Percentiles rank a stretch among this genome's conserved stretches.
Conservation (phyloP, 2,329 filamentous ascomycete genomes). For the Hymenoscyphus salicellus region DNA sequence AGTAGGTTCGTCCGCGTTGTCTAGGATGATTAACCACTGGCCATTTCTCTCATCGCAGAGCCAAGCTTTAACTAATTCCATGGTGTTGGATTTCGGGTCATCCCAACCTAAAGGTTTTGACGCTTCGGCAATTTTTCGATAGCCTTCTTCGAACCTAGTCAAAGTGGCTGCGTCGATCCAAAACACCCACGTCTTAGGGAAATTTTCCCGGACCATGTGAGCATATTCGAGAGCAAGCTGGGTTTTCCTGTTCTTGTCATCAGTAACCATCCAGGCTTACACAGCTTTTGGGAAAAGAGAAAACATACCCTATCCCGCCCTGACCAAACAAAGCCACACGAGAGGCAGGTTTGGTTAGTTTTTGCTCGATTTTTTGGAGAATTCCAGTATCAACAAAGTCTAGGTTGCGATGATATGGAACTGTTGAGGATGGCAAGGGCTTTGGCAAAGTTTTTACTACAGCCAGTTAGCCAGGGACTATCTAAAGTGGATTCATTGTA, state of each 20-base stretch:
- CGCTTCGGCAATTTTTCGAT: slow-evolving; percentile 20
- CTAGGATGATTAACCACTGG: slow-evolving; percentile 26
- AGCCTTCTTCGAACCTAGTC: slow-evolving; percentile 21
- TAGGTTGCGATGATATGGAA: neutral
- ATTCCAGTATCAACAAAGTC: neutral
- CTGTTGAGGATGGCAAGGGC: neutral
- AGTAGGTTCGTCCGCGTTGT: slow-evolving; percentile 25
- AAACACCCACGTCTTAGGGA: neutral
- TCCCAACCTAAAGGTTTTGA: slow-evolving; percentile 16
- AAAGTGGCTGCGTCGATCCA: slow-evolving; percentile 13
- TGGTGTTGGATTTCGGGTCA: slow-evolving; percentile 21
- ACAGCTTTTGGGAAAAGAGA: neutral
- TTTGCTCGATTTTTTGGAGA: neutral
- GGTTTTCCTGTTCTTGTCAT: neutral
- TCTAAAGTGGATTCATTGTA: neutral
- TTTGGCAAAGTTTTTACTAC: neutral
- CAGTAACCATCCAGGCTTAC: neutral
- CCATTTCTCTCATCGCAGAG: slow-evolving; percentile 19
- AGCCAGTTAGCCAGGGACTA: neutral
- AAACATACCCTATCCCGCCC: neutral
- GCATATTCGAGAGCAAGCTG: neutral
- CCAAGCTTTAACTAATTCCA: slow-evolving; percentile 24
- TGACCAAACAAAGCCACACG: neutral
- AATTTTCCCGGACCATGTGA: neutral
- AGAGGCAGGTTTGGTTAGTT: neutral